These are phyloP conservation scores for Hyaloperonospora arabidopsidis DNA, from an alignment of 352 stramenopile species.

Conservation along the genomic window DNA sequence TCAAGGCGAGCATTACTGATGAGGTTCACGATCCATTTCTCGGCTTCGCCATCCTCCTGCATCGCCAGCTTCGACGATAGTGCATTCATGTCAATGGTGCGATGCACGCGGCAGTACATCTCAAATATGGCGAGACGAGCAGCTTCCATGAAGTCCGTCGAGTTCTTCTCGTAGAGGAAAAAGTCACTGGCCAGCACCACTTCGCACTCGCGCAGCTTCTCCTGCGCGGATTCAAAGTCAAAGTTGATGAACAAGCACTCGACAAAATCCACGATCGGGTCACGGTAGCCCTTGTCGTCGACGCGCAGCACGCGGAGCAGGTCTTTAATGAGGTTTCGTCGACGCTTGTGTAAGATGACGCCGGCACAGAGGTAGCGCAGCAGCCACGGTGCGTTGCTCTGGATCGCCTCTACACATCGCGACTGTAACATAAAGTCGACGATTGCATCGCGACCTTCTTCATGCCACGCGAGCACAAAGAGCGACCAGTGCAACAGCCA, in stretches of 20 bases:
- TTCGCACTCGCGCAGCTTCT: constrained; percentile 90
- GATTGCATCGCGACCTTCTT: constrained; percentile 93
- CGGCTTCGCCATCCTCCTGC: constrained; percentile 90
- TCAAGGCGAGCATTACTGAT: constrained; percentile 95
- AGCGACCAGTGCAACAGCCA: constrained; percentile 98
- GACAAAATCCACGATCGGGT: constrained; percentile 92
- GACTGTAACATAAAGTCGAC: constrained; percentile 95
- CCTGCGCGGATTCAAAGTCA: constrained; percentile 97
- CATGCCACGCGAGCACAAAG: constrained; percentile 91
- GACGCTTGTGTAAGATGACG: constrained; percentile 95
- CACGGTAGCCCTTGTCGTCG: constrained; percentile 74
- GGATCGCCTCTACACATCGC: constrained; percentile 93
- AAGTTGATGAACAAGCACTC: constrained; percentile 97
- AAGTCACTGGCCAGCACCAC: constrained; percentile 94
- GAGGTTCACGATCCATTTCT: constrained; percentile 99
- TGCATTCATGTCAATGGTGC: constrained; percentile 97
- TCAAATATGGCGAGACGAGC: constrained; percentile 98
- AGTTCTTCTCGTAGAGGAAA: constrained; percentile 94
- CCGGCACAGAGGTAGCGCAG: constrained; percentile 95
- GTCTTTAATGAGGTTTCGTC: constrained; percentile 90
- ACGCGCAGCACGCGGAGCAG: constrained; percentile 93
- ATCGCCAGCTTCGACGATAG: constrained; percentile 96
- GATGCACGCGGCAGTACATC: constrained; percentile 98
- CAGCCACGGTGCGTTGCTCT: constrained; percentile 97
- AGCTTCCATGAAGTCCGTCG: constrained; percentile 97